These are phyloP conservation scores for Mucor indicus DNA, from an alignment of 371 early-diverging fungal genomes.

Conservation along the genomic window DNA sequence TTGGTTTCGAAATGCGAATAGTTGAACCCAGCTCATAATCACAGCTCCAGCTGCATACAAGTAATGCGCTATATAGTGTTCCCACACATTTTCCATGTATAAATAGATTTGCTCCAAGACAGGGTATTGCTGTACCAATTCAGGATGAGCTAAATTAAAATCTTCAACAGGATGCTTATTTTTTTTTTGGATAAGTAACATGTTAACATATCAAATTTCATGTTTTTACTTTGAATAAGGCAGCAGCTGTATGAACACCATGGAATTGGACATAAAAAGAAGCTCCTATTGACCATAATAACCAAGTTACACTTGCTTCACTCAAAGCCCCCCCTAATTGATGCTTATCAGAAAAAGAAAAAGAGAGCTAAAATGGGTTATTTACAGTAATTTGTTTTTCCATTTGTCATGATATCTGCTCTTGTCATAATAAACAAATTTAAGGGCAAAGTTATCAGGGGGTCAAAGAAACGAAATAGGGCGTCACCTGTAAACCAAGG, in stretches of 20 bases:
- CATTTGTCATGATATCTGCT: constrained; percentile 28
- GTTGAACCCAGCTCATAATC: constrained; percentile 57
- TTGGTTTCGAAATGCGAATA: constrained; percentile 48
- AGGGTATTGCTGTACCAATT: constrained; percentile 33
- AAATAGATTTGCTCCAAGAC: constrained; percentile 45
- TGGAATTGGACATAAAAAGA: constrained; percentile 47
- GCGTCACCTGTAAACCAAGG: constrained; percentile 43
- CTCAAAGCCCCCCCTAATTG: constrained; percentile 30
- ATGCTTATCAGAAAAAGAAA: background rate
- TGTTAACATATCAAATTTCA: too few species aligned
- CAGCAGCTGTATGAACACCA: constrained; percentile 44
- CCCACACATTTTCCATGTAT: constrained; percentile 54
- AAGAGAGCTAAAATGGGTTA: background rate
- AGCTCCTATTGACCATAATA: constrained; percentile 40
- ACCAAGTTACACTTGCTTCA: constrained; percentile 32
- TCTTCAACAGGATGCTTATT: constrained; percentile 45
- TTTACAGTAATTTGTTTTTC: constrained; percentile 31
- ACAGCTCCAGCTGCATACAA: constrained; percentile 58
- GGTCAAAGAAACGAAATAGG: constrained; percentile 45
- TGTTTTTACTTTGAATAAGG: constrained; percentile 39
- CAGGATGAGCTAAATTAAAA: constrained; percentile 36
- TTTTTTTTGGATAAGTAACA: background rate
- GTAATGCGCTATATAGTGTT: constrained; percentile 58
- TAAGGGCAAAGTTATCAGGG: constrained; percentile 42
- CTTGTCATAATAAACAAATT: constrained; percentile 38